Percentiles rank a stretch among this genome's conserved stretches.
These are phyloP conservation scores for Annulohypoxylon truncatum DNA, from an alignment of 2,329 filamentous ascomycete species.

Conservation along the genomic window DNA sequence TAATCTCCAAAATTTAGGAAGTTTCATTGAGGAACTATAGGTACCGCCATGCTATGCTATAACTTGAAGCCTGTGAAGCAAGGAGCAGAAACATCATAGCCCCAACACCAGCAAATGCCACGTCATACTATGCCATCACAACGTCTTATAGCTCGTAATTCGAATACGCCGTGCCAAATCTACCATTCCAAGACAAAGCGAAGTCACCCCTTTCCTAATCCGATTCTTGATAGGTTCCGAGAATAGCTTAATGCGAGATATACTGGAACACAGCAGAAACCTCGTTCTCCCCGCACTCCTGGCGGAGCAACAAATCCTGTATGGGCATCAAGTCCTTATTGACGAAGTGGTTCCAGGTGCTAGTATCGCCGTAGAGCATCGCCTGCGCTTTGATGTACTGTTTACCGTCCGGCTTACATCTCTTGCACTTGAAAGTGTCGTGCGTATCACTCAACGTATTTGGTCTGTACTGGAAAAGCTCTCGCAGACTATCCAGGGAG, in stretches of 20 bases:
- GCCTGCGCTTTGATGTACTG: conserved; percentile 92
- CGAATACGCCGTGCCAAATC: conserved; percentile 7
- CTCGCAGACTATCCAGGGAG: conserved; percentile 86
- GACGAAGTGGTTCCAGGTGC: conserved; percentile 98
- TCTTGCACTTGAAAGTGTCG: conserved; percentile 98
- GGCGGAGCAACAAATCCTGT: conserved; percentile 88
- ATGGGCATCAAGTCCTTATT: conserved; percentile 84
- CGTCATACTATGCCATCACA: not conserved
- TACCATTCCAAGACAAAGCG: not conserved
- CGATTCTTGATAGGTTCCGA: not conserved
- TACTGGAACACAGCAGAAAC: conserved; percentile 99
- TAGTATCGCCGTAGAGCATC: conserved; percentile 97
- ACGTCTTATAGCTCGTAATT: not conserved
- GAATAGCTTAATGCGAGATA: conserved; percentile 77
- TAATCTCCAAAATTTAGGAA: not conserved
- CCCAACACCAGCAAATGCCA: conserved; percentile 13
- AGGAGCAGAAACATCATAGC: not conserved
- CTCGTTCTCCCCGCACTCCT: conserved; percentile 81
- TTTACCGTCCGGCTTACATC: conserved; percentile 87
- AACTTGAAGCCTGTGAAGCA: not conserved
- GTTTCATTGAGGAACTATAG: not conserved
- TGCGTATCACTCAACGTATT: conserved; percentile 93
- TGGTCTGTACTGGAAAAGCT: conserved; percentile 91
- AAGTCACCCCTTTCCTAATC: not conserved
- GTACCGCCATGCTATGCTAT: not conserved